Conservation (phyloP, 352 stramenopile genomes). For the Thalassiosira mediterranea region DNA sequence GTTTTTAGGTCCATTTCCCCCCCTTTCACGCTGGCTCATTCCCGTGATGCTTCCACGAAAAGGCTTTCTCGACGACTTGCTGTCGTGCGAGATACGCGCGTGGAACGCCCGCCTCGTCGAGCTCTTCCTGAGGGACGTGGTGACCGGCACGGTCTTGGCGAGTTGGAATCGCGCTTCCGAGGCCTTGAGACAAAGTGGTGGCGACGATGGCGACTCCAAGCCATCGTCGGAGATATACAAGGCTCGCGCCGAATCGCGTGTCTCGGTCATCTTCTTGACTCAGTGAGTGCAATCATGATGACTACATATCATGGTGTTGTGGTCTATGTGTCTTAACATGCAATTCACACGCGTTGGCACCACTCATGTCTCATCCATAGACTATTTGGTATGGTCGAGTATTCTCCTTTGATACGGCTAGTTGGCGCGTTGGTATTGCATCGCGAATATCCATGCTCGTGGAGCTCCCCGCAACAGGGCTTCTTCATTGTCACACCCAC, state of each 20-base stretch:
- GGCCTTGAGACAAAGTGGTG: not conserved
- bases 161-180: slow-evolving; percentile 38
- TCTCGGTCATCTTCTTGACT: slow-evolving; percentile 44
- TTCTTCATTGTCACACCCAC: slow-evolving; percentile 41
- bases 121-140: slow-evolving; percentile 64
- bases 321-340: too few relatives aligned
- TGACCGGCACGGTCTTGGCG: slow-evolving; percentile 52
- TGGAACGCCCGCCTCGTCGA: slow-evolving; percentile 79
- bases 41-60: too few relatives aligned
- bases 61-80: slow-evolving; percentile 79
- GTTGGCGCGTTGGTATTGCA: slow-evolving; percentile 27
- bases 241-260: slow-evolving; percentile 40
- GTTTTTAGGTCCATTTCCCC: too few relatives aligned
- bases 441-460: slow-evolving; percentile 27
- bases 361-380: too few relatives aligned
- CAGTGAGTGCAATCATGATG: too few relatives aligned
- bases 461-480: slow-evolving; percentile 8
- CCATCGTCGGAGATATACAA: slow-evolving; percentile 29
- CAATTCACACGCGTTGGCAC: too few relatives aligned
- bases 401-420: slow-evolving; percentile 34
- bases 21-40: too few relatives aligned
- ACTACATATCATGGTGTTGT: too few relatives aligned
- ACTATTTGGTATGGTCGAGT: slow-evolving; percentile 48
- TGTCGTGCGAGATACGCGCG: slow-evolving; percentile 65
- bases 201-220: slow-evolving; percentile 12